These are phyloP conservation scores for Hanseniaspora mollemarum DNA, from an alignment of 805 yeast genomes.

Conservation along the genomic window DNA sequence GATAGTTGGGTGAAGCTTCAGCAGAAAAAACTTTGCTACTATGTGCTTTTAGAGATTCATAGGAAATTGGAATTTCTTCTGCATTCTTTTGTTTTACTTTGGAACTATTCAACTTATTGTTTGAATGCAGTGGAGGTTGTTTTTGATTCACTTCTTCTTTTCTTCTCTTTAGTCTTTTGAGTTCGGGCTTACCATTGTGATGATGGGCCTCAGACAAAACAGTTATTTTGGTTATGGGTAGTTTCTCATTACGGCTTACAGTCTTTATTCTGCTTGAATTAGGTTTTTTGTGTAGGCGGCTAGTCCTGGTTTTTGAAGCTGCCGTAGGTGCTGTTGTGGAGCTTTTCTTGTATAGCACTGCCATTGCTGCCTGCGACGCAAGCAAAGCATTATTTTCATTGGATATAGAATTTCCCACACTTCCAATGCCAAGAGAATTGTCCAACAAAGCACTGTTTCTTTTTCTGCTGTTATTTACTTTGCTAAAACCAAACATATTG, in stretches of 20 bases:
- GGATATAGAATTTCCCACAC: background rate
- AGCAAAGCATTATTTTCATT: background rate
- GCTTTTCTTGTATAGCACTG: background rate
- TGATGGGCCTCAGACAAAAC: too few species aligned
- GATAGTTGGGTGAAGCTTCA: too few species aligned
- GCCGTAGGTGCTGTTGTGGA: background rate
- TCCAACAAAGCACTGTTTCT: background rate
- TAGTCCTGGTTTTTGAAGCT: background rate
- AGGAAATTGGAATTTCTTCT: too few species aligned
- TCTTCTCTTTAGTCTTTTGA: too few species aligned
- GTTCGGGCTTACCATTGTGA: too few species aligned
- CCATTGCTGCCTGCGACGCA: slow-evolving; percentile 16
- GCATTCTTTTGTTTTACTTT: too few species aligned
- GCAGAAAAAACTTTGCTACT: too few species aligned
- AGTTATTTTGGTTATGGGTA: background rate
- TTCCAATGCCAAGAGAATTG: background rate
- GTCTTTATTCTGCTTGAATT: background rate
- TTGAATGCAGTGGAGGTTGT: too few species aligned
- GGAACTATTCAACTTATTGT: too few species aligned
- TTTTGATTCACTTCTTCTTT: too few species aligned
- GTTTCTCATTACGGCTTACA: background rate
- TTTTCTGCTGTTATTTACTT: background rate
- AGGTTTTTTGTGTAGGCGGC: too few species aligned
- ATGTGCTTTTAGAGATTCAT: too few species aligned
- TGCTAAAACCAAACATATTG: background rate